Evolutionary conservation across 2,329 filamentous ascomycete species (phyloP).

Genomic region (Chaetomium strumarium): DNA sequence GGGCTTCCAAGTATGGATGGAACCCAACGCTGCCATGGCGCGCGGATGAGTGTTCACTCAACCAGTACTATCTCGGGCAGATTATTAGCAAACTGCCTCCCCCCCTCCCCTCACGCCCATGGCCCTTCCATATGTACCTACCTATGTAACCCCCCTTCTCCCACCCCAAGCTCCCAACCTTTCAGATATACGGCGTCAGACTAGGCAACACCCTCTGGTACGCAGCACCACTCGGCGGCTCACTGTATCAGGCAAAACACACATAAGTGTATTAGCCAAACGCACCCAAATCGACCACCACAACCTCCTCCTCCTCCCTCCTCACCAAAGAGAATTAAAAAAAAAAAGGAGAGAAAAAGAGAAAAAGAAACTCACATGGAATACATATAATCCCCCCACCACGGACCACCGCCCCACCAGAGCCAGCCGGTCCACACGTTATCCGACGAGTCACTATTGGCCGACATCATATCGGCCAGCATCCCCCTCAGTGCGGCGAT

Average conservation of each 20-base stretch:
- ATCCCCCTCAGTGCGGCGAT: constrained; percentile 45
- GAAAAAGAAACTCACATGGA: constrained; percentile 6
- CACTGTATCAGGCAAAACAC: constrained; percentile 37
- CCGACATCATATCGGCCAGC: constrained; percentile 45
- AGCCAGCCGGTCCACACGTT: constrained; percentile 52
- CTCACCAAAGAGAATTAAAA: neutral
- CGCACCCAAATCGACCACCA: too few species aligned
- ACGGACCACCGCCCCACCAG: constrained; percentile 55
- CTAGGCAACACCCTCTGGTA: constrained; percentile 30
- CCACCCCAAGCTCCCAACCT: too few species aligned
- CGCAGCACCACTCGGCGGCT: constrained; percentile 39
- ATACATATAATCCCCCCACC: constrained; percentile 44
- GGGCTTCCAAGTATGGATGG: too few species aligned
- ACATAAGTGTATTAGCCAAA: too few species aligned
- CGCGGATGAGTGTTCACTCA: too few species aligned
- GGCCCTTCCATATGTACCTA: too few species aligned
- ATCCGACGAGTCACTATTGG: constrained; percentile 45
- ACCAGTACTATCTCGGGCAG: too few species aligned
- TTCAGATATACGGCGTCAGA: constrained; percentile 19
- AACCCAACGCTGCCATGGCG: too few species aligned
- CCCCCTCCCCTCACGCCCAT: too few species aligned
- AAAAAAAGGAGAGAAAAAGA: neutral
- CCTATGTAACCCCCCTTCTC: too few species aligned
- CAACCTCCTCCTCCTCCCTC: neutral
- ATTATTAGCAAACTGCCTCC: too few species aligned